Percentiles rank a stretch among this genome's conserved stretches.
Evolutionary conservation across 768 basidiomycete genomes (phyloP).

Genomic region (Lactarius akahatsu): DNA sequence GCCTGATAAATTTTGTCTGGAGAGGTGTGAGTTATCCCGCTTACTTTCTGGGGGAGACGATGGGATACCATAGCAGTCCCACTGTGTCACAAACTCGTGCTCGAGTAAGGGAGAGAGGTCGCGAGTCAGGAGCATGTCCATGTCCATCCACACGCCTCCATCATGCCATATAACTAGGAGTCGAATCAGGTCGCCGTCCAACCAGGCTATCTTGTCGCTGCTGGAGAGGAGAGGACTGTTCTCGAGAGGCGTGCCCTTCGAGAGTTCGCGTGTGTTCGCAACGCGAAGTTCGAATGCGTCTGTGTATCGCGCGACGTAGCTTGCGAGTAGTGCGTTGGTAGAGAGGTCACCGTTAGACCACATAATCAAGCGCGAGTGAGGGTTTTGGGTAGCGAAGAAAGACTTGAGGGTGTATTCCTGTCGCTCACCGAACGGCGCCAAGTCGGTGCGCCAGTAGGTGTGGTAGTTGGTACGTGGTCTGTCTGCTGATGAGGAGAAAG

Average conservation of each 20-base stretch:
- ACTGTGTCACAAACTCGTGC: slow-evolving; percentile 96
- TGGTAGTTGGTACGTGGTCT: slow-evolving; percentile 70
- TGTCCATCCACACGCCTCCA: slow-evolving; percentile 96
- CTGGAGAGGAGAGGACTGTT: slow-evolving; percentile 57
- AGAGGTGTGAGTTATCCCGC: not conserved
- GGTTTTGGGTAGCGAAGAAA: slow-evolving; percentile 88
- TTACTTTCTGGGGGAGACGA: not conserved
- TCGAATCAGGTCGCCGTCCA: slow-evolving; percentile 90
- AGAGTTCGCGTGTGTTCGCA: slow-evolving; percentile 66
- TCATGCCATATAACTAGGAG: slow-evolving; percentile 84
- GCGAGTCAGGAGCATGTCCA: slow-evolving; percentile 91
- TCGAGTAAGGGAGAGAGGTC: slow-evolving; percentile 85
- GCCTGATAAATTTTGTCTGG: slow-evolving; percentile 28
- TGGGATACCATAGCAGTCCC: slow-evolving; percentile 90
- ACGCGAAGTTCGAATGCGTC: slow-evolving; percentile 67
- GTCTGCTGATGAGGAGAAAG: slow-evolving; percentile 1
- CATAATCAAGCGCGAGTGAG: slow-evolving; percentile 66
- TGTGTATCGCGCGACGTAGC: slow-evolving; percentile 63
- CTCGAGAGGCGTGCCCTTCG: slow-evolving; percentile 74
- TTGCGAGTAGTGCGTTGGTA: slow-evolving; percentile 53
- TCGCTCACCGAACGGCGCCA: slow-evolving; percentile 73
- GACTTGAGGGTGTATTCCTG: slow-evolving; percentile 92
- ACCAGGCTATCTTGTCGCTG: slow-evolving; percentile 83
- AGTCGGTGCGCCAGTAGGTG: slow-evolving; percentile 92
- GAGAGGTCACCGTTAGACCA: slow-evolving; percentile 89